A percentile compares a stretch with the other conserved stretches of the same genome.
These are phyloP conservation scores for Elsinoe australis DNA, from an alignment of 2,329 filamentous ascomycete species.

Conservation along the genomic window DNA sequence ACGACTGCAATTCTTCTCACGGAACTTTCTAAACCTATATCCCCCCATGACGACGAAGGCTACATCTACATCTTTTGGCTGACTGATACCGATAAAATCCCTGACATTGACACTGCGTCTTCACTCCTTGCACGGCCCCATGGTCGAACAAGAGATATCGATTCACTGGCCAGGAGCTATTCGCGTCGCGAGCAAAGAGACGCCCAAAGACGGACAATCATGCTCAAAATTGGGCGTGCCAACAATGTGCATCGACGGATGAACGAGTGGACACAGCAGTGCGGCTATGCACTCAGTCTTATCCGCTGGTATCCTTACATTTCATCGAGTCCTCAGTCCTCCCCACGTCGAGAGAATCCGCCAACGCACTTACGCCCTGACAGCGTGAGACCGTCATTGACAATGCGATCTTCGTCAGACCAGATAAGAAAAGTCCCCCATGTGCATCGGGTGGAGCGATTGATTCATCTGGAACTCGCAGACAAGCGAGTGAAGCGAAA, in stretches of 20 bases:
- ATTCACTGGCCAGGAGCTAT: slow-evolving; percentile 19
- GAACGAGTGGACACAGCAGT: slow-evolving; percentile 90
- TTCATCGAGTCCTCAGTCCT: slow-evolving; percentile 23
- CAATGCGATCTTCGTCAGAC: slow-evolving; percentile 18
- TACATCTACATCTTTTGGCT: slow-evolving; percentile 99
- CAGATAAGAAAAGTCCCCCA: slow-evolving; percentile 66
- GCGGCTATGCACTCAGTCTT: slow-evolving; percentile 78
- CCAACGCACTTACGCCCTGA: slow-evolving; percentile 26
- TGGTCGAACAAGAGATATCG: not conserved
- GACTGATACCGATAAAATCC: slow-evolving; percentile 56
- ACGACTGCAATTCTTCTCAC: slow-evolving; percentile 63
- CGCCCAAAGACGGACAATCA: slow-evolving; percentile 49
- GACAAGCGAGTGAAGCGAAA: slow-evolving; percentile 51
- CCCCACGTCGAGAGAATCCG: slow-evolving; percentile 21
- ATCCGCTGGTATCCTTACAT: slow-evolving; percentile 88
- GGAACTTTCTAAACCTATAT: slow-evolving; percentile 70
- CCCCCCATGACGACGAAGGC: slow-evolving; percentile 66
- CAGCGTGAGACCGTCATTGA: slow-evolving; percentile 24
- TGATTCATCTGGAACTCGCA: slow-evolving; percentile 84
- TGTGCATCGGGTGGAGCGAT: slow-evolving; percentile 76
- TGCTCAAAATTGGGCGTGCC: slow-evolving; percentile 58
- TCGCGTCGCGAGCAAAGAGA: slow-evolving; percentile 22
- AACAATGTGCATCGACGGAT: slow-evolving; percentile 84
- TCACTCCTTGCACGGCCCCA: slow-evolving; percentile 26
- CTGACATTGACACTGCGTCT: slow-evolving; percentile 39